Evolutionary conservation across 495 filamentous ascomycete species (phyloP), one percentile per base, ranked within the genome.

Genomic region (Sporormia fimetaria): DNA sequence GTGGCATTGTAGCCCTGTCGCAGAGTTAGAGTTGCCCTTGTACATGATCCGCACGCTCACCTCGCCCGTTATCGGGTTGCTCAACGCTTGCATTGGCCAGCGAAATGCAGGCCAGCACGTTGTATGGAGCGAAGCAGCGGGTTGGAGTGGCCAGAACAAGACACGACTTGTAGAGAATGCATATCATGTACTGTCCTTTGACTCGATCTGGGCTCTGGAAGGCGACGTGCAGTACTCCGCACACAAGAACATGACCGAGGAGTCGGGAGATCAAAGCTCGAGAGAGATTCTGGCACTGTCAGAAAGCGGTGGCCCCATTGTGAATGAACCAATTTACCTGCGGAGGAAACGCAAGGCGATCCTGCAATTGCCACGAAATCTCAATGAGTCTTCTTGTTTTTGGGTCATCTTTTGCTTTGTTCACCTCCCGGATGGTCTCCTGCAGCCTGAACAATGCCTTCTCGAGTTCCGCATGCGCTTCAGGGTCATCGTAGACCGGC

Each of bases 161-260:
- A 54, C 86, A 82, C 18, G 80, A 74, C 21, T 75, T 75, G 57
- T 93, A 95, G 1, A 98, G 69, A n/a, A 85, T 69, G 49, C 81
- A 87, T 16, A 83, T 75, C 74, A 94, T 77, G 59, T 94, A 96
- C 36, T 81, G 71, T 2, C 87, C 90, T 23, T 66, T 66, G 16
- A 80, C 68, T 20, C 71, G 65, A 14, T 73, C 71, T 40, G 68
- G 70, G 1, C 71, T 74, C 51, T 85, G 79, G 67, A 86, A 95
- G 21, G 83, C 81, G 32, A 84, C 76, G 61, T 94, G 78, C 7
- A 98, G 68, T 30, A 81, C 83, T 23, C 90, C 90, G 54, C 90
- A 98, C 3, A 95, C 65, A 15, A 69, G 72, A 45, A 94, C 68
- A 38, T 87, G 82, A 8, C 90, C 90, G 22, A 96, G 69, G 5